Evolutionary conservation across 2,329 filamentous ascomycete species (phyloP).

Genomic region (Exophiala lecanii-corni): DNA sequence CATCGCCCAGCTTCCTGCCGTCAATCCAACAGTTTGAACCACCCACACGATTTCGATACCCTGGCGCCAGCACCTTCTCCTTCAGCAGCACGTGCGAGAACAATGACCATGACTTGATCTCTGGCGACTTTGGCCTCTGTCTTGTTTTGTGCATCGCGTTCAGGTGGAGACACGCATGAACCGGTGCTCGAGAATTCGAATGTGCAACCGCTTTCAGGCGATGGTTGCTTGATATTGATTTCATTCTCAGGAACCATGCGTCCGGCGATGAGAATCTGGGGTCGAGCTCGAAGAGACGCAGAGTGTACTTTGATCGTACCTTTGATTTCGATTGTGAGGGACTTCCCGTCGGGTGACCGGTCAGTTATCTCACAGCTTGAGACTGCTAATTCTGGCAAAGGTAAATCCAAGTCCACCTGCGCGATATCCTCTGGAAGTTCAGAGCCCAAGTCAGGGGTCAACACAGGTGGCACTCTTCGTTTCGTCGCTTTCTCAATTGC

Average conservation of each 20-base stretch:
- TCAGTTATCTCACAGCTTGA: background rate
- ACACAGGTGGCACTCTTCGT: slow-evolving; percentile 7
- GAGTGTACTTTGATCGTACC: background rate
- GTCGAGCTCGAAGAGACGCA: background rate
- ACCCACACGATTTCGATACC: slow-evolving; percentile 3
- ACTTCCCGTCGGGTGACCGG: too few relatives aligned
- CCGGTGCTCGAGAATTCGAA: slow-evolving; percentile 1
- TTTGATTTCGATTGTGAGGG: background rate
- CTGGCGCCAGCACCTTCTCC: background rate
- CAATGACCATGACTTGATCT: slow-evolving; percentile 17
- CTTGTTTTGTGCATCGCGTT: slow-evolving; percentile 9
- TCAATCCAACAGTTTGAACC: slow-evolving; percentile 2
- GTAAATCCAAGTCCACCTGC: background rate
- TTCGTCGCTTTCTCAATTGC: slow-evolving; percentile 25
- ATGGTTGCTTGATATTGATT: background rate
- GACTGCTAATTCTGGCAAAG: slow-evolving; percentile 2
- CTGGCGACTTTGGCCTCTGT: slow-evolving; percentile 15
- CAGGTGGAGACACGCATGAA: slow-evolving; percentile 3
- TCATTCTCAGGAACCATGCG: background rate
- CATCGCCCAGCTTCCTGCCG: too few relatives aligned
- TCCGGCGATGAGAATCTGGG: slow-evolving; percentile 15
- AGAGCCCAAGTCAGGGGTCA: slow-evolving; percentile 11
- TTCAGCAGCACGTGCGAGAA: slow-evolving; percentile 6
- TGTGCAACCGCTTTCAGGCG: background rate
- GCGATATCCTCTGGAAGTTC: slow-evolving; percentile 2